Base-by-base conservation (phyloP, 2,329 filamentous ascomycete genomes). In the Ampelomyces quisqualis region DNA sequence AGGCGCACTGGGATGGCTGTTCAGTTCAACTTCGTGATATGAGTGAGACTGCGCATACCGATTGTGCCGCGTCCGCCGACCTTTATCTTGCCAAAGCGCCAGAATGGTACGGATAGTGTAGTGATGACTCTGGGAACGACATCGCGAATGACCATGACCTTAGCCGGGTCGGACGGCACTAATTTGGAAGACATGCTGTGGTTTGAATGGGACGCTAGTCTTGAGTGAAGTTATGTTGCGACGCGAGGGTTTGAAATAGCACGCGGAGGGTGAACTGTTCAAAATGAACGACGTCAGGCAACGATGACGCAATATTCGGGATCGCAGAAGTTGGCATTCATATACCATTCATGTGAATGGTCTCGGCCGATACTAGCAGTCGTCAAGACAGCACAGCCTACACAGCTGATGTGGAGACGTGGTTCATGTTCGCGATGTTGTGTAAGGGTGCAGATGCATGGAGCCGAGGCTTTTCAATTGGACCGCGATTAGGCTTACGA, bases 71-170 rank as follows among this genome's bases (percentile, higher is more conserved):
- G 79, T 31, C 90, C 91, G 40, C 93, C 93, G 58, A 98, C 77
- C 62, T 88, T 88, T 59, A 95, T 71, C 34, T 73, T 75, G 35
- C 90, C 90, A 60, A 88, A 87, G 32, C 93, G 86, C 36, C 80
- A 70, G 70, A 98, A 98, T 6, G 93, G 93, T 2, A 90, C 78
- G 7, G 86, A 90, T 57, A 90, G 77, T 9, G 86, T 94, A 28
- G 81, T 82, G 39, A 95, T 78, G 19, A 55, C 55, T 53, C 85
- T 84, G 10, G 88, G 86, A 2, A 86, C 88, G 56, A 97, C 72
- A 57, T 90, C 79, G 50, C 91, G 87, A 60, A 95, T 91, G 47
- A 95, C 88, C 85, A 95, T 94, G 50, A 93, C 84, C 60, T 88
- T 81, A 13, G 82, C 79, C 9, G 90, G 90, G 57, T 91, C 84